Evolutionary conservation across 257 asterid species (phyloP).

Genomic region (Osmanthus fragrans): DNA sequence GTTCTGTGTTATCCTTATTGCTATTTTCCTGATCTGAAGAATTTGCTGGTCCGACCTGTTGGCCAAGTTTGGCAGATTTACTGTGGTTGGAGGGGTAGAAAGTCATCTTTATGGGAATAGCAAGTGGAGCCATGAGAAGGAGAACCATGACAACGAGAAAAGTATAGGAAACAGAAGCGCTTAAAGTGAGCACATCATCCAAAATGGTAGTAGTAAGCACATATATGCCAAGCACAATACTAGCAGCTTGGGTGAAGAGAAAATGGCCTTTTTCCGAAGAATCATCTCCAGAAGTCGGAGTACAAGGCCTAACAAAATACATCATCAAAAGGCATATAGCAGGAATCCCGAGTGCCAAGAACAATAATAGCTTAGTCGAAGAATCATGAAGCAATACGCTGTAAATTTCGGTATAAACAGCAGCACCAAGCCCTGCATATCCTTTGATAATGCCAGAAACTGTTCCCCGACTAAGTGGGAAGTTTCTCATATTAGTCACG

Average conservation of each 20-base stretch:
- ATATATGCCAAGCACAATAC: conserved; percentile 57
- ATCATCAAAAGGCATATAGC: conserved; percentile 50
- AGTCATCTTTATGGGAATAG: conserved; percentile 70
- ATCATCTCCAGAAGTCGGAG: conserved; percentile 63
- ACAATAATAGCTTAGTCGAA: conserved; percentile 50
- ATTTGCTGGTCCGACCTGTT: not conserved
- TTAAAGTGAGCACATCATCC: conserved; percentile 35
- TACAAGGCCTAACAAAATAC: conserved; percentile 61
- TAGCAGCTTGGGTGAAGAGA: conserved; percentile 59
- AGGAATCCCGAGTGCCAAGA: conserved; percentile 64
- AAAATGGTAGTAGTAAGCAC: conserved; percentile 57
- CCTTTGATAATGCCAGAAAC: conserved; percentile 80
- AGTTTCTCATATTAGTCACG: conserved; percentile 78
- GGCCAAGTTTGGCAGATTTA: conserved; percentile 20
- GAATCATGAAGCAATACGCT: conserved; percentile 50
- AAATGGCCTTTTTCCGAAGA: conserved; percentile 55
- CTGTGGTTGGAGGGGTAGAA: conserved; percentile 43
- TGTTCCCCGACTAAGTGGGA: conserved; percentile 67
- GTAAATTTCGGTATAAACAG: conserved; percentile 65
- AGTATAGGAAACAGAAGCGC: conserved; percentile 32
- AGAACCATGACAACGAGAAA: conserved; percentile 51
- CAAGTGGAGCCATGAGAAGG: conserved; percentile 70
- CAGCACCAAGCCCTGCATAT: conserved; percentile 67
- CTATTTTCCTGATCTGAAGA: conserved; percentile 14
- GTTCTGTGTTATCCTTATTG: conserved; percentile 31